Base-by-base conservation (phyloP, 2,329 filamentous ascomycete genomes). In the Aspergillus brasiliensis region DNA sequence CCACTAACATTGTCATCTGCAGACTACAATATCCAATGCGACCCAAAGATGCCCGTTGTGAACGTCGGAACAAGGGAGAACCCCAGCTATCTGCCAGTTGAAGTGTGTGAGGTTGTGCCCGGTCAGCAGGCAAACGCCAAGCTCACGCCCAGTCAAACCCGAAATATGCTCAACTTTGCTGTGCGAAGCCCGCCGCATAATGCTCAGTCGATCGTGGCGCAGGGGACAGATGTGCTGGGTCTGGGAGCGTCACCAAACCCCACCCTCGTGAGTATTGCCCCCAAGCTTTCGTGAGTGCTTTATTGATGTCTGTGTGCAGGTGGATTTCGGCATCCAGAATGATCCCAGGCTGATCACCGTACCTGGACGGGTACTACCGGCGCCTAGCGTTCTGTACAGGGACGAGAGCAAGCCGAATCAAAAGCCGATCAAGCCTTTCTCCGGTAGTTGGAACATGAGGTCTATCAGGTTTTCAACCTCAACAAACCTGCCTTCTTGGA, bases 371-470 rank as follows among this genome's bases (percentile, higher is more conserved):
- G 83, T 94, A 42, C 81, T 96, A 0, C 44, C 68, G 0, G 69
- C 85, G 0, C 92, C 92, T 0, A 68, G 64, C 0, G 76, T 96
- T 27, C 72, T 77, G 2, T 97, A 96, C 69, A 67, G 60, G 25
- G 68, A 68, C 17, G 57, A 13, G 13, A 27, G 52, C 3, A 67
- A 67, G 13, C 49, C 38, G n/a, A 56, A 56, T 3, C 64, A 68
- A 37, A 63, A 67, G 46, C 23, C 15, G 13, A 63, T 73, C 31
- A 42, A 51, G 5, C 58, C 68, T 0, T 62, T 57, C 1, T 75
- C 78, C n/a, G 90, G 88, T 0, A 81, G 82, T 1, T 95, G 91
- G 91, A 92, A 92, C 67, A 84, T 94, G 80, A 74, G 65, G 0
- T 72, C 78, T 0, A 80, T 85, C 13, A 82, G 81, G 60, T 88